These are phyloP conservation scores for Persicaria maculosa DNA, from an alignment of 148 eudicot genomes.

Conservation along the genomic window DNA sequence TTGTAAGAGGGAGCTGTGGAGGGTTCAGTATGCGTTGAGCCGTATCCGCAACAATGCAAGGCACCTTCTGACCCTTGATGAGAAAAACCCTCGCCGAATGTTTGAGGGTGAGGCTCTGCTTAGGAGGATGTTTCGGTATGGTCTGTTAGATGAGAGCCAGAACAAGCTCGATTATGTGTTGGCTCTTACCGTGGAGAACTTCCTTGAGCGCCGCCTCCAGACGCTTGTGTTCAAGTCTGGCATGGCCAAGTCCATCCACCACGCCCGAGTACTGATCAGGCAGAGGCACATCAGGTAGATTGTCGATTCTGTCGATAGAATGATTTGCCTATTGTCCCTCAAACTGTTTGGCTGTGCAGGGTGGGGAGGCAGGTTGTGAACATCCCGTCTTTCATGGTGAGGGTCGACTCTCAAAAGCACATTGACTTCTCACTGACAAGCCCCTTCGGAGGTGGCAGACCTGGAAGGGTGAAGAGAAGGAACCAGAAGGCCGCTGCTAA, in stretches of 20 bases:
- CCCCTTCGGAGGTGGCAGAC: neutral
- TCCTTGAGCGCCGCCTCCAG: neutral
- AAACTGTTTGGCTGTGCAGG: too few species aligned
- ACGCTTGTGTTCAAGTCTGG: neutral
- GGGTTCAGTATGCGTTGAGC: neutral
- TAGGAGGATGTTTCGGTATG: constrained; percentile 12
- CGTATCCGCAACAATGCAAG: constrained; percentile 2
- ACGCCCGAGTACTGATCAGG: neutral
- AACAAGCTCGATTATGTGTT: neutral
- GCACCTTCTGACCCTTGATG: constrained; percentile 5
- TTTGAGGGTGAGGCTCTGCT: constrained; percentile 16
- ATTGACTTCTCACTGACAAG: too few species aligned
- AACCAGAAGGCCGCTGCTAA: neutral
- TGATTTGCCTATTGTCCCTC: too few species aligned
- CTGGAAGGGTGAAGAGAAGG: neutral
- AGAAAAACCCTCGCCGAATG: constrained; percentile 13
- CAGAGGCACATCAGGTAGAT: neutral
- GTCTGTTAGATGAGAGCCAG: neutral
- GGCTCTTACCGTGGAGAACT: neutral
- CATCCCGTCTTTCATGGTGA: too few species aligned
- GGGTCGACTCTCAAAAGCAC: too few species aligned
- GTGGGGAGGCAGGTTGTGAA: too few species aligned
- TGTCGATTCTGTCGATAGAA: neutral
- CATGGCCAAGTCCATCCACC: neutral
- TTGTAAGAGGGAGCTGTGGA: constrained; percentile 11